phyloP scores from a whole-genome alignment of 2,329 filamentous ascomycete genomes.

The Neofusicoccum umdonicola region DNA sequence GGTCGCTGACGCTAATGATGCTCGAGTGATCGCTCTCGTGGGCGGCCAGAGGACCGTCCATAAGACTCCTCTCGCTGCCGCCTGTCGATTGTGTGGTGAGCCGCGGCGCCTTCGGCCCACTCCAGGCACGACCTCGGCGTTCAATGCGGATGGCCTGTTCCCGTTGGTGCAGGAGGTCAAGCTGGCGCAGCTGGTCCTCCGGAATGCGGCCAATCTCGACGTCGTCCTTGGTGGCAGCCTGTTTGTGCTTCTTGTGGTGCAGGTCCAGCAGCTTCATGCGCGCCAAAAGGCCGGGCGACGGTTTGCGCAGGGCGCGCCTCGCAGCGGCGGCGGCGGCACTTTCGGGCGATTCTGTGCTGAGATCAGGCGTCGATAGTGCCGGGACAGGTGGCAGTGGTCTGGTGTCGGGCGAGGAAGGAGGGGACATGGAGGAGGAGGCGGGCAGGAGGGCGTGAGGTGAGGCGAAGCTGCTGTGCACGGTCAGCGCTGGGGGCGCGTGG shows the following conservation, averaged over 20 bases:
- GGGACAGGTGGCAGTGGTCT: slow-evolving; percentile 4
- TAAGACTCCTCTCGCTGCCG: slow-evolving; percentile 27
- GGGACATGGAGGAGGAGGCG: slow-evolving; percentile 14
- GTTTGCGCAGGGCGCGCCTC: slow-evolving; percentile 36
- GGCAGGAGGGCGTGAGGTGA: slow-evolving; percentile 8
- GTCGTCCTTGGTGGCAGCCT: slow-evolving; percentile 27
- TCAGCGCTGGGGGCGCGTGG: slow-evolving; percentile 13
- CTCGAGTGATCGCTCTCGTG: slow-evolving; percentile 47
- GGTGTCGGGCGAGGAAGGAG: slow-evolving; percentile 13
- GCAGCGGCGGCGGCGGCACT: slow-evolving; percentile 4
- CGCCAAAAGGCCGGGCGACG: slow-evolving; percentile 43
- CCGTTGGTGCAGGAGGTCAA: slow-evolving; percentile 63
- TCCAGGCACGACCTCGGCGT: slow-evolving; percentile 70
- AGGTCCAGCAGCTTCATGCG: slow-evolving; percentile 45
- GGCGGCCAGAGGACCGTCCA: slow-evolving; percentile 24
- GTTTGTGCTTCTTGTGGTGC: slow-evolving; percentile 37
- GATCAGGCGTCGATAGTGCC: slow-evolving; percentile 1
- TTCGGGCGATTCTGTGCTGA: slow-evolving; percentile 7
- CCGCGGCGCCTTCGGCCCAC: slow-evolving; percentile 45
- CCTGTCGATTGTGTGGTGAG: slow-evolving; percentile 35
- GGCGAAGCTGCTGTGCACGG: slow-evolving; percentile 16
- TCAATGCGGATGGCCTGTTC: slow-evolving; percentile 58
- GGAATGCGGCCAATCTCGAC: slow-evolving; percentile 65
- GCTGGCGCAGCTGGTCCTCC: slow-evolving; percentile 66
- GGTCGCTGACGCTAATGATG: slow-evolving; percentile 53